Percentiles rank a stretch among this genome's conserved stretches.
phyloP scores from a whole-genome alignment of 345 rosid species.

The Populus euphratica region DNA sequence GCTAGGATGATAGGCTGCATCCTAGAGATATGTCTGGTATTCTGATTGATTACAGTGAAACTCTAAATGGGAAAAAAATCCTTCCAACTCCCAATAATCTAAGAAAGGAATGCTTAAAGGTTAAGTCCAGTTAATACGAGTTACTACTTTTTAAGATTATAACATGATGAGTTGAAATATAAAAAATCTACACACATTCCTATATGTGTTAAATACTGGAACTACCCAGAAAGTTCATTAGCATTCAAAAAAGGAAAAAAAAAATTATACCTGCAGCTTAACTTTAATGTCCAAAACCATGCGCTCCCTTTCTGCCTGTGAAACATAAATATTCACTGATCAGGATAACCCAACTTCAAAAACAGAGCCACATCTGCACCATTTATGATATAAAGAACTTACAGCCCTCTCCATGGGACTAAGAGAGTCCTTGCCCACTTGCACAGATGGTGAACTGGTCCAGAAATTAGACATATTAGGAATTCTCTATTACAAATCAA shows the following conservation, averaged over 20 bases:
- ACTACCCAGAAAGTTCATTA: not conserved
- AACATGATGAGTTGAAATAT: not conserved
- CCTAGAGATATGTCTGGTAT: not conserved
- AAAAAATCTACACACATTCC: not conserved
- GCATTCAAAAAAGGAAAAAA: not conserved
- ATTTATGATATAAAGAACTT: conserved; percentile 44
- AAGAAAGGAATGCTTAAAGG: not conserved
- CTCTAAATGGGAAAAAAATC: not conserved
- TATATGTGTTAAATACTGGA: conserved; percentile 3
- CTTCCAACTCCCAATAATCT: not conserved
- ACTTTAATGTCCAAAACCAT: conserved; percentile 99
- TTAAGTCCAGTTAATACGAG: not conserved
- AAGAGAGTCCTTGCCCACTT: conserved; percentile 54
- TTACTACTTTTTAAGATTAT: not conserved
- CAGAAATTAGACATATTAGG: conserved; percentile 14
- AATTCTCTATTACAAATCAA: not conserved
- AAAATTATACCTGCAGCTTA: conserved; percentile 72
- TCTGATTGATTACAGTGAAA: not conserved
- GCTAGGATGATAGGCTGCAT: not conserved
- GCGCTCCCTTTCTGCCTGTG: conserved; percentile 90
- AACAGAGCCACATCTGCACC: conserved; percentile 11
- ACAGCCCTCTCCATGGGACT: conserved; percentile 97
- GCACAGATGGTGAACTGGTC: conserved; percentile 68
- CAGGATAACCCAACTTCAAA: conserved; percentile 15
- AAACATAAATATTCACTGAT: conserved; percentile 8